Evolutionary conservation across 2,329 filamentous ascomycete genomes (phyloP).

Genomic region (Elsinoe arachidis): DNA sequence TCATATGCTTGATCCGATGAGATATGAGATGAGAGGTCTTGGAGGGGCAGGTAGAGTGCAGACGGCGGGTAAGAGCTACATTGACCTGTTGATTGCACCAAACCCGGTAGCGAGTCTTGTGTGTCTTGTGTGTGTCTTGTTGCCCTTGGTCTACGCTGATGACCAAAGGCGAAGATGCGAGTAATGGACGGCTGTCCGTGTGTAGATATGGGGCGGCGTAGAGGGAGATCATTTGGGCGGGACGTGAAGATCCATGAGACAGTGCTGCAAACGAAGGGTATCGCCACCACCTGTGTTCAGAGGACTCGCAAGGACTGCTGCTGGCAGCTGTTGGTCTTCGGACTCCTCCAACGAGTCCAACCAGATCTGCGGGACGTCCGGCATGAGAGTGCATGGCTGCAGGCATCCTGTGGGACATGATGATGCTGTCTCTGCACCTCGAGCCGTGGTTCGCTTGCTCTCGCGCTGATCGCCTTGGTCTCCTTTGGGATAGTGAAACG

Average conservation of each 20-base stretch:
- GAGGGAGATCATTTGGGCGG: background rate
- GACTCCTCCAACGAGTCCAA: background rate
- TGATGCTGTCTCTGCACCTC: too few relatives aligned
- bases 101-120: background rate
- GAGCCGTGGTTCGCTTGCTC: constrained; percentile 7
- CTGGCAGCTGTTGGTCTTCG: background rate
- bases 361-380: constrained; percentile 8
- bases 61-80: background rate
- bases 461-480: background rate
- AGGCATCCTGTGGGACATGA: too few relatives aligned
- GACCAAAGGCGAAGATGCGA: background rate
- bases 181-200: background rate
- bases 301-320: too few relatives aligned
- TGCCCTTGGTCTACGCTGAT: background rate
- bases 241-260: background rate
- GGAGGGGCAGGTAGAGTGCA: background rate
- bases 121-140: background rate
- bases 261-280: too few relatives aligned
- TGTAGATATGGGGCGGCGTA: background rate
- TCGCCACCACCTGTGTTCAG: too few relatives aligned
- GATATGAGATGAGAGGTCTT: background rate
- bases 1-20: background rate
- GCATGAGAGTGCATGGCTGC: background rate
- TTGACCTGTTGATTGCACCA: background rate
- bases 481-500: constrained; percentile 7